Conservation (phyloP, 2,329 filamentous ascomycete species). For the Cladobotryum mycophilum region DNA sequence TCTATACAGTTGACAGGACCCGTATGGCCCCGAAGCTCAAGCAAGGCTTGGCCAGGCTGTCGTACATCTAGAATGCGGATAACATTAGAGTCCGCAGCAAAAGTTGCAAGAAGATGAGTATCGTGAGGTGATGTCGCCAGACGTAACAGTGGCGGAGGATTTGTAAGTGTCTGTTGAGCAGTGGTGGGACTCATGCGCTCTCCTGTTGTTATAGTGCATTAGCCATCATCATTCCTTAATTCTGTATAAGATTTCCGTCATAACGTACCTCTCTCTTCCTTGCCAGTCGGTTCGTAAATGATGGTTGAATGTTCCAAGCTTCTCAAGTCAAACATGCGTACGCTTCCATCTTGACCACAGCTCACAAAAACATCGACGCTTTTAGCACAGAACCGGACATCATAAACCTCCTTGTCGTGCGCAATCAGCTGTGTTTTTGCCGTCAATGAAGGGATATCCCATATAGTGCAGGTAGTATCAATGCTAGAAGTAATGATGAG, state of each 20-base stretch:
- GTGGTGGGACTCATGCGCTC: slow-evolving; percentile 67
- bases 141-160: slow-evolving; percentile 70
- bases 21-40: slow-evolving; percentile 85
- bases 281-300: slow-evolving; percentile 94
- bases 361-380: slow-evolving; percentile 98
- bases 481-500: slow-evolving; percentile 98
- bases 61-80: slow-evolving; percentile 94
- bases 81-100: slow-evolving; percentile 85
- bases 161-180: slow-evolving; percentile 69
- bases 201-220: slow-evolving; percentile 38
- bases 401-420: slow-evolving; percentile 98
- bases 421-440: slow-evolving; percentile 98
- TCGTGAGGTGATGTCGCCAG: slow-evolving; percentile 91
- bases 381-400: slow-evolving; percentile 95
- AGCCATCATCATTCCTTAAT: slow-evolving; percentile 10
- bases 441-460: slow-evolving; percentile 96
- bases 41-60: slow-evolving; percentile 88
- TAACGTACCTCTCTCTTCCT: slow-evolving; percentile 62
- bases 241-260: not conserved
- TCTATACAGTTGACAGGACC: slow-evolving; percentile 87
- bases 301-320: slow-evolving; percentile 98
- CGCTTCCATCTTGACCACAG: slow-evolving; percentile 94
- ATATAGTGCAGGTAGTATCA: slow-evolving; percentile 98
- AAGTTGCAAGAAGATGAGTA: slow-evolving; percentile 91
- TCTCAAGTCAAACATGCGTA: slow-evolving; percentile 96